Evolutionary conservation across 2,329 filamentous ascomycete genomes (phyloP), one percentile per base, ranked within the genome.

Genomic region (Pseudocercospora fijiensis): DNA sequence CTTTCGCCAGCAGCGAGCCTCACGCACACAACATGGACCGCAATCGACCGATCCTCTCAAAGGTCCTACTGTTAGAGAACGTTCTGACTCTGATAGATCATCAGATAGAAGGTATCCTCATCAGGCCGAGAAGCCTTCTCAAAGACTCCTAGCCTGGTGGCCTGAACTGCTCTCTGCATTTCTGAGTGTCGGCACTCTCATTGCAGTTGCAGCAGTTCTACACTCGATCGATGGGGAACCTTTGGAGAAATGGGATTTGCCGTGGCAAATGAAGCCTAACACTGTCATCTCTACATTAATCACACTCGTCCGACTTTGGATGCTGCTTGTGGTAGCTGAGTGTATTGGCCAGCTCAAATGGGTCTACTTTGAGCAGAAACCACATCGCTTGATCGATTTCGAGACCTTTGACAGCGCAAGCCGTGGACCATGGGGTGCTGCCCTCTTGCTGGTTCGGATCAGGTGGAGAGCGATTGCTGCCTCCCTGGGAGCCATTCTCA

Each of bases 241-340:
- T 37, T 28, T 57, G 18, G 53, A 57, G 18, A 43, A 57, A 6
- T 57, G 53, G 53, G 11, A 57, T 22, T 10, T 57, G 7, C 28
- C 53, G 5, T 57, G 53, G 53, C 53, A 57, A n/a, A 57, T 57
- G n/a, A 57, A 43, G 20, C 53, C 53, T n/a, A 57, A 57, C 18
- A 57, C 53, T 16, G 28, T 57, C 18, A 37, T 57, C 53, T 57
- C 53, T 16, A 57, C 33, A 4, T 26, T 57, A 13, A 57, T 37
- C 22, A 57, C 53, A 20, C 28, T 57, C n/a, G 33, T 37, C 5
- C 28, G 33, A 10, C 18, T 43, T 5, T 37, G 28, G 28, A 57
- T 57, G 53, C 53, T 57, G 18, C 18, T 43, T 18, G 53, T 43
- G n/a, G 26, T 57, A 16, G 53, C 53, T 8, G 53, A 37, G 28